Evolutionary conservation across 345 rosid genomes (phyloP).

Genomic region (Kandelia obovata): DNA sequence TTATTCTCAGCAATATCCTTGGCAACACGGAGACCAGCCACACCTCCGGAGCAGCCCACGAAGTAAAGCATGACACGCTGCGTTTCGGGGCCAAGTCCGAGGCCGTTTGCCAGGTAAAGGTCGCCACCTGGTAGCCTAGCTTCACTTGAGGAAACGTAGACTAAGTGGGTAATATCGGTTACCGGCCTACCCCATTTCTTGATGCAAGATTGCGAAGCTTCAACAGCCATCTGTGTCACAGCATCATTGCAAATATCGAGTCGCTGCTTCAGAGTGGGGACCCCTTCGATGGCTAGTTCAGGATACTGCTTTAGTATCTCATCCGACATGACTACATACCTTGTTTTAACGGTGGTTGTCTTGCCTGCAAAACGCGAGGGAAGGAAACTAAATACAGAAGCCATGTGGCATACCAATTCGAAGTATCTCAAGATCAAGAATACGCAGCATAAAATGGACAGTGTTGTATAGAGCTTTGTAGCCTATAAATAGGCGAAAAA

Average conservation of each 20-base stretch:
- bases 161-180: constrained; percentile 83
- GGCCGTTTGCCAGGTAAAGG: constrained; percentile 75
- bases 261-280: constrained; percentile 77
- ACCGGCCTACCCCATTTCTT: constrained; percentile 72
- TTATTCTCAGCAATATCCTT: constrained; percentile 95
- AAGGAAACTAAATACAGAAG: background rate
- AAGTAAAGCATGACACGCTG: constrained; percentile 85
- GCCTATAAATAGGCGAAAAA: too few species aligned
- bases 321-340: constrained; percentile 95
- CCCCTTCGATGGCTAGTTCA: constrained; percentile 75
- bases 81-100: constrained; percentile 72
- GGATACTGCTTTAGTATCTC: constrained; percentile 84
- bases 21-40: constrained; percentile 86
- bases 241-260: constrained; percentile 77
- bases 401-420: background rate
- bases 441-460: too few species aligned
- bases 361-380: constrained; percentile 49
- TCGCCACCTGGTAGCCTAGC: constrained; percentile 93
- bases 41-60: constrained; percentile 91
- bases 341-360: constrained; percentile 91
- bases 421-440: background rate
- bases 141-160: constrained; percentile 96
- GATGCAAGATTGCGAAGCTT: constrained; percentile 77
- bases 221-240: constrained; percentile 83
- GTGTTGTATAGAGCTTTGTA: too few species aligned